Evolutionary conservation across 345 rosid genomes (phyloP), one percentile per base, ranked within the genome.

Genomic region (Acer saccharum): DNA sequence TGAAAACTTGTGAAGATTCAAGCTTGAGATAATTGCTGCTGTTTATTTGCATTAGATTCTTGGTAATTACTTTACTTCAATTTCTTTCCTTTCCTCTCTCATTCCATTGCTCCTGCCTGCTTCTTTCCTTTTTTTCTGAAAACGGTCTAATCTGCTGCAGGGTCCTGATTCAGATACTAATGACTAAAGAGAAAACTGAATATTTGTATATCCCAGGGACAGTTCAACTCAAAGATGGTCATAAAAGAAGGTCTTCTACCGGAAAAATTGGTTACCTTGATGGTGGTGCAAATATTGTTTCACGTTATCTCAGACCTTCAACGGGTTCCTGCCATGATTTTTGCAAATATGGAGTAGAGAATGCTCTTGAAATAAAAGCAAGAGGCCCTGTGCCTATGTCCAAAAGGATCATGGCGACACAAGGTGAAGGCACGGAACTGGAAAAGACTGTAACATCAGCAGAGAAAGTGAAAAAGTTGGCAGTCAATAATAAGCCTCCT

Each of bases 301-400:
- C 98, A 0, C 92, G 91, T 41, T 95, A 93, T 75, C 94, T 86
- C n/a, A 86, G 86, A 60, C 72, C 88, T 83, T 84, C 85, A 21
- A 77, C 83, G 55, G 84, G 86, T 70, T 93, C 98, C n/a, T 89
- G 86, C 80, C 98, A 93, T 85, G 98, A 95, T 79, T 68, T 81
- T 60, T 95, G 98, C 82, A 95, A 95, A 81, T 89, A 81, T 35
- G 94, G 95, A 55, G 78, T 35, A 75, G 76, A 29, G 21, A 81
- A 65, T 84, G 85, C 63, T n/a, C 69, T 71, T 35, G 88, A 85
- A 76, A 79, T 68, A 77, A 87, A 82, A 68, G 79, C 83, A 12
- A 83, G 84, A 79, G 75, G 57, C 78, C 73, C 77, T 69, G 58
- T 4, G 27, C 68, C 71, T 6, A 3, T 60, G 32, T 61, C 54